phyloP scores from a whole-genome alignment of 225 moss, liverwort and hornwort species.

The Sphagnum contortum region DNA sequence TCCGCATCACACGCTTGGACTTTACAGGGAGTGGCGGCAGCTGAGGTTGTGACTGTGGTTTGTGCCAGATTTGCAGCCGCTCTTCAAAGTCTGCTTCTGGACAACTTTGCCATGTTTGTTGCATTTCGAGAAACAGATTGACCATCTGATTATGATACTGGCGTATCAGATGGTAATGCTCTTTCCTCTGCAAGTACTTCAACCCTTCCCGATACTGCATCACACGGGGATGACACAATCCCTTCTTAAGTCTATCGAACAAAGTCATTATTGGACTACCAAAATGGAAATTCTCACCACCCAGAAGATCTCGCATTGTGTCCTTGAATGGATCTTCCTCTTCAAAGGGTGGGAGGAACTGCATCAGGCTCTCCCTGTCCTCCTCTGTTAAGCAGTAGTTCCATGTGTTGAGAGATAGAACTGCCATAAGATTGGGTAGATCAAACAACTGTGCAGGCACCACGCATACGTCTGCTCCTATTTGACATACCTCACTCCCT shows the following conservation, averaged over 20 bases:
- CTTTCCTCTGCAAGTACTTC: conserved; percentile 73
- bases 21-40: conserved; percentile 43
- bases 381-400: conserved; percentile 78
- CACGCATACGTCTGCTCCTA: conserved; percentile 64
- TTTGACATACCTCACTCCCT: conserved; percentile 61
- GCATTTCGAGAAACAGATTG: conserved; percentile 77
- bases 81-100: conserved; percentile 65
- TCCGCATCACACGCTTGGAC: conserved; percentile 46
- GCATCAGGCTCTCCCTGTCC: conserved; percentile 59
- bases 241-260: conserved; percentile 59
- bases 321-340: conserved; percentile 55
- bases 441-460: conserved; percentile 72
- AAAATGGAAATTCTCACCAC: conserved; percentile 67
- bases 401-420: conserved; percentile 72
- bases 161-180: conserved; percentile 66
- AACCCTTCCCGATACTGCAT: conserved; percentile 68
- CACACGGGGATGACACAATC: conserved; percentile 74
- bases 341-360: conserved; percentile 60
- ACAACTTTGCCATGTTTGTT: conserved; percentile 64
- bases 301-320: conserved; percentile 53
- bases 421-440: conserved; percentile 55
- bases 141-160: conserved; percentile 84
- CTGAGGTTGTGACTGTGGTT: conserved; percentile 44
- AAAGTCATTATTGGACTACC: conserved; percentile 63
- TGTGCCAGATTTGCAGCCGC: conserved; percentile 58